A percentile compares a stretch with the other conserved stretches of the same genome.
phyloP scores from a whole-genome alignment of 2,329 filamentous ascomycete genomes.

The Pestalotiopsis sp. region DNA sequence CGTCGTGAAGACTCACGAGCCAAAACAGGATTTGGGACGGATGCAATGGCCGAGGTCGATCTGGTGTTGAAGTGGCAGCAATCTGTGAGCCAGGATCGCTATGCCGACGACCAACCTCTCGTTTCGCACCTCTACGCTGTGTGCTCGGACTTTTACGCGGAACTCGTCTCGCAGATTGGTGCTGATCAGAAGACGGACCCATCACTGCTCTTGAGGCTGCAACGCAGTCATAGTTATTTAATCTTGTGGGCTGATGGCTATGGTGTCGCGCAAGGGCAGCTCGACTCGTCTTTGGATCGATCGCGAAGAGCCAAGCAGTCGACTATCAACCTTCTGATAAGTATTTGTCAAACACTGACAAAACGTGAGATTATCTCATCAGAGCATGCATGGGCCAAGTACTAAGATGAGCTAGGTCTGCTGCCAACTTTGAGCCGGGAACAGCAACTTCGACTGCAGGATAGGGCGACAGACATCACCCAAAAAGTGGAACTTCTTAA shows the following conservation, averaged over 20 bases:
- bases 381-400: background rate
- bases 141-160: slow-evolving; percentile 14
- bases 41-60: slow-evolving; percentile 7
- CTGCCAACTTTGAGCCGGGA: background rate
- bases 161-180: background rate
- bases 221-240: slow-evolving; percentile 17
- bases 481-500: slow-evolving; percentile 14
- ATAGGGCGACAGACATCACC: background rate
- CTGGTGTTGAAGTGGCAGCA: slow-evolving; percentile 13
- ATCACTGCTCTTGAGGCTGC: slow-evolving; percentile 10
- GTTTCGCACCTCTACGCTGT: slow-evolving; percentile 10
- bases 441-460: background rate
- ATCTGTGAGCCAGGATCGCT: slow-evolving; percentile 4
- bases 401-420: background rate
- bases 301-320: slow-evolving; percentile 15
- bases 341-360: slow-evolving; percentile 16
- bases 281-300: slow-evolving; percentile 14
- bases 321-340: slow-evolving; percentile 14
- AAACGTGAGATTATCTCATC: slow-evolving; percentile 8
- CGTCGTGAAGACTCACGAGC: background rate
- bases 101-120: slow-evolving; percentile 8
- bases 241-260: slow-evolving; percentile 19
- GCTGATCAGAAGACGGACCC: background rate
- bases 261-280: slow-evolving; percentile 12
- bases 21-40: background rate